phyloP scores from a whole-genome alignment of 352 stramenopile genomes.

The Phytophthora tentaculata region DNA sequence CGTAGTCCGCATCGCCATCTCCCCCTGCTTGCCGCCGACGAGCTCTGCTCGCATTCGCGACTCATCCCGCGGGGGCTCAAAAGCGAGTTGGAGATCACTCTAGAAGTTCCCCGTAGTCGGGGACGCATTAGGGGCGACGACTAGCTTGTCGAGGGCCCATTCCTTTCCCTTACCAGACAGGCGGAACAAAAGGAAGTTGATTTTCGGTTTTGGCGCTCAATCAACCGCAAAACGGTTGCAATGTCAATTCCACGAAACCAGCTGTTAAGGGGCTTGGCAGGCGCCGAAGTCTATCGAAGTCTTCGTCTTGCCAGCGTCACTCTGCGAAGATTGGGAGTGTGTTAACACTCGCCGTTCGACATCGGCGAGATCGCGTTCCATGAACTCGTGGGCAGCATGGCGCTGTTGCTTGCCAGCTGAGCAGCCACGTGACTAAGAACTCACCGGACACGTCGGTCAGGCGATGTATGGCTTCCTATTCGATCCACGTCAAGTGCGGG shows the following conservation, averaged over 20 bases:
- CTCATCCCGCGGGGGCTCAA: not conserved
- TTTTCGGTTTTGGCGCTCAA: not conserved
- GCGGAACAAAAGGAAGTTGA: not conserved
- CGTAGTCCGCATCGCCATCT: not conserved
- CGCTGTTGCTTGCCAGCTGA: not conserved
- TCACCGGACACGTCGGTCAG: not conserved
- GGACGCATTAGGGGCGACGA: not conserved
- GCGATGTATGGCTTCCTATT: not conserved
- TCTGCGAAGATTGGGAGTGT: not conserved
- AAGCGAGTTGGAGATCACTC: not conserved
- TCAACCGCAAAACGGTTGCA: not conserved
- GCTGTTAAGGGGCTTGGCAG: not conserved
- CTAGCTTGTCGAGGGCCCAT: not conserved
- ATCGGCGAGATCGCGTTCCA: not conserved
- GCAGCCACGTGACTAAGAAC: not conserved
- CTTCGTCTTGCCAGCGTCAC: not conserved
- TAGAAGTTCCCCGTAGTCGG: not conserved
- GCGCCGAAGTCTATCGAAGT: not conserved
- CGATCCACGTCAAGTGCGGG: not conserved
- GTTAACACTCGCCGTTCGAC: not conserved
- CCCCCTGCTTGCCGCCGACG: not conserved
- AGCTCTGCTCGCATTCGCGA: not conserved
- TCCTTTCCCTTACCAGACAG: not conserved
- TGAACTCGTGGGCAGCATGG: not conserved
- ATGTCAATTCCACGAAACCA: constrained; percentile 2